phyloP scores from a whole-genome alignment of 1,139 yeast genomes.

The Pichia sp. region DNA sequence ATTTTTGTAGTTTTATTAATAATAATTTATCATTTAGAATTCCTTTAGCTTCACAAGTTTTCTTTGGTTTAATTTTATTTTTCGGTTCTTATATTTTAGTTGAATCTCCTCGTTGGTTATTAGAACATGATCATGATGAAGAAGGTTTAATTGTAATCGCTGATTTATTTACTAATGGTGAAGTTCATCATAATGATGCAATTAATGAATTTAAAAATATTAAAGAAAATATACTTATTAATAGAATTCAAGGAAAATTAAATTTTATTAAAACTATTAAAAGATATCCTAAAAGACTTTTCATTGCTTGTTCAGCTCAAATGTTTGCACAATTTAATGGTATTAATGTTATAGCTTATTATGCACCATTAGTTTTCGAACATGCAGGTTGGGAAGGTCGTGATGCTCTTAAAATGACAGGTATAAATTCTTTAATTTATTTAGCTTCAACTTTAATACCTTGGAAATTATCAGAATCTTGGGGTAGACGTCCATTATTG shows the following conservation, averaged over 20 bases:
- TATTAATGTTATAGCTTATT: conserved; percentile 84
- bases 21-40: conserved; percentile 65
- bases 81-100: conserved; percentile 73
- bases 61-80: conserved; percentile 64
- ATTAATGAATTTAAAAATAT: conserved; percentile 68
- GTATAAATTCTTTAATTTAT: conserved; percentile 76
- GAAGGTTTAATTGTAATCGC: conserved; percentile 83
- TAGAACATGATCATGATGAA: conserved; percentile 81
- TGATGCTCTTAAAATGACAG: conserved; percentile 85
- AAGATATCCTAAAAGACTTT: conserved; percentile 66
- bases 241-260: conserved; percentile 72
- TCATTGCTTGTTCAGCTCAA: conserved; percentile 86
- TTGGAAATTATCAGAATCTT: conserved; percentile 80
- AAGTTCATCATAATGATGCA: conserved; percentile 48
- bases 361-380: conserved; percentile 90
- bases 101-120: conserved; percentile 85
- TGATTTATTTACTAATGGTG: conserved; percentile 68
- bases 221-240: conserved; percentile 70
- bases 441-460: conserved; percentile 77
- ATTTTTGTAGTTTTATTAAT: conserved; percentile 59
- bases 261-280: conserved; percentile 66
- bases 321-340: conserved; percentile 92
- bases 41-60: conserved; percentile 71
- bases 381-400: conserved; percentile 94
- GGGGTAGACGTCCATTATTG: conserved; percentile 86